Evolutionary conservation across 148 eudicot species (phyloP).

Genomic region (Suaeda aralocaspica): DNA sequence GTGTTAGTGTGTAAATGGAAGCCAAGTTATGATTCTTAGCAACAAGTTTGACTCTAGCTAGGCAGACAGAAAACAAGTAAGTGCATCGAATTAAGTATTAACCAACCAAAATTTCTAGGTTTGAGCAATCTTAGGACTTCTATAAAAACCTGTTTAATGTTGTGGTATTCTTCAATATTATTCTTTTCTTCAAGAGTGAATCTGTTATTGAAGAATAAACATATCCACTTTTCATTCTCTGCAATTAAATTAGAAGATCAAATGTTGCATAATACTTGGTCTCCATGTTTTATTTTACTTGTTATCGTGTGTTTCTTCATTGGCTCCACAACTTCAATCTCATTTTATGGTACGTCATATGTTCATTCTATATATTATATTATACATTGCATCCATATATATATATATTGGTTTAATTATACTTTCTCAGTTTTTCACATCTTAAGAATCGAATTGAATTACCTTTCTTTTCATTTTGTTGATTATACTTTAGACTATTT

Average conservation of each 20-base stretch:
- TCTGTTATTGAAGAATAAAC: not conserved
- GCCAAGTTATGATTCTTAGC: not conserved
- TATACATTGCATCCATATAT: too few relatives aligned
- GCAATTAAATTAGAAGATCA: constrained; percentile 8
- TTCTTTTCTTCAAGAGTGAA: not conserved
- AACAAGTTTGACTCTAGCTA: not conserved
- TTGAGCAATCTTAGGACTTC: not conserved
- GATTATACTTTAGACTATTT: too few relatives aligned
- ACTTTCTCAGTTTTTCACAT: too few relatives aligned
- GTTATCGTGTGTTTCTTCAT: not conserved
- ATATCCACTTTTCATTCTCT: constrained; percentile 14
- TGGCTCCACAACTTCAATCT: not conserved
- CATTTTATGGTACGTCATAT: not conserved
- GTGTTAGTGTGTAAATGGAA: not conserved
- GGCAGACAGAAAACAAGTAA: not conserved
- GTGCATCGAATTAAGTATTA: constrained; percentile 1
- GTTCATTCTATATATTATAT: not conserved
- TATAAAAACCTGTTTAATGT: not conserved
- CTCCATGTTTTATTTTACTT: constrained; percentile 8
- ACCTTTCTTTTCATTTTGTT: too few relatives aligned
- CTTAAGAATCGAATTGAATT: too few relatives aligned
- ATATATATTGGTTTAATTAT: too few relatives aligned
- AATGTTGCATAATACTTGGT: not conserved
- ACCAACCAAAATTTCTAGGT: not conserved
- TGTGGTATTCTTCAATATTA: not conserved